Evolutionary conservation across 257 asterid species (phyloP), one percentile per base, ranked within the genome.

Genomic region (Solanum appendiculatum): DNA sequence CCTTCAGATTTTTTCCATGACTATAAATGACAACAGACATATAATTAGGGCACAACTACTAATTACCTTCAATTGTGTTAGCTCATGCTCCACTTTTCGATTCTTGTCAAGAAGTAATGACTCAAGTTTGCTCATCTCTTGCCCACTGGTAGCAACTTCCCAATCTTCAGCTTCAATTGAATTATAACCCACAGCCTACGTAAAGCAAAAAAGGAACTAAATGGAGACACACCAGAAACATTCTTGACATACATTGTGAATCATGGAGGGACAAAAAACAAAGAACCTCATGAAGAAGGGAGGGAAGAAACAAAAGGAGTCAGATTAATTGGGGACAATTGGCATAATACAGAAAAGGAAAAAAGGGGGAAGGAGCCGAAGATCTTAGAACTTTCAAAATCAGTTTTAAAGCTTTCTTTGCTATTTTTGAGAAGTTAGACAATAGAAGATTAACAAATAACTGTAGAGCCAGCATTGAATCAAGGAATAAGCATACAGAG

Each of bases 141-240:
- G 99, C 90, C 98, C 99, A 85, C 92, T 92, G 48, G 99, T 96
- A 90, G 99, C 99, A 86, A 92, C 95, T 92, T 97, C 99, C 99
- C 99, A 97, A 85, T 97, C 99, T 94, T 97, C 99, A 89, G 99
- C 99, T 92, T 97, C 99, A 91, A 97, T 97, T 81, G 99, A 95
- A 91, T 97, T 97, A 89, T 97, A 97, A 86, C 99, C 99, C 83
- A 97, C 99, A 83, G 98, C 99, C 99, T 97, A 89, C n/a, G 90
- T 81, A 18, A 31, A 46, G 44, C 68, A 33, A 81, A 48, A 48
- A 31, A 81, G 46, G 64, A 46, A 48, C 20, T 46, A 29, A 80
- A 27, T 46, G 42, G 29, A 18, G 3, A 80, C 42, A 78, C 37
- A 80, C 64, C 66, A 29, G 37, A 48, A 78, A 46, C 84, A 78